These are phyloP conservation scores for Rhypophila decipiens DNA, from an alignment of 495 filamentous ascomycete species.

Conservation along the genomic window DNA sequence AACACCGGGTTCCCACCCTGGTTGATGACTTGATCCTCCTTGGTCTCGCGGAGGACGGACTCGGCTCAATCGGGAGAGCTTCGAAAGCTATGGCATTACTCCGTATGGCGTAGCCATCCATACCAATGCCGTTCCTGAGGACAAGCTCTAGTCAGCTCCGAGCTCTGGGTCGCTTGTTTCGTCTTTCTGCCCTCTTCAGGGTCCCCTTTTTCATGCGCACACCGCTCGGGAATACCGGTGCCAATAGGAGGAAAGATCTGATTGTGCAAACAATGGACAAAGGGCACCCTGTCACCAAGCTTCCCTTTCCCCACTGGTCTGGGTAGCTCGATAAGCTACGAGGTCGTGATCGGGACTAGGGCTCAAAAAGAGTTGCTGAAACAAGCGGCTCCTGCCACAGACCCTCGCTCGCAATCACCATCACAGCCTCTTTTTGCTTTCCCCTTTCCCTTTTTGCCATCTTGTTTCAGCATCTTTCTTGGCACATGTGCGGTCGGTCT, in stretches of 20 bases:
- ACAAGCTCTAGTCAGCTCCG: too few relatives aligned
- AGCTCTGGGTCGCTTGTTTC: constrained; percentile 2
- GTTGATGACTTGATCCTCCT: not conserved
- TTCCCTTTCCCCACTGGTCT: too few relatives aligned
- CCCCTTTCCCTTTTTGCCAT: not conserved
- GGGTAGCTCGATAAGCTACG: too few relatives aligned
- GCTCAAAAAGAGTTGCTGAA: too few relatives aligned
- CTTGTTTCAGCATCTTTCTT: constrained; percentile 3
- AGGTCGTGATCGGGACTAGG: too few relatives aligned
- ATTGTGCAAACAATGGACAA: not conserved
- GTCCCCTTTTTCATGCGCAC: not conserved
- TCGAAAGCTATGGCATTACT: too few relatives aligned
- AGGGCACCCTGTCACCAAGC: not conserved
- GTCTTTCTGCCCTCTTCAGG: not conserved
- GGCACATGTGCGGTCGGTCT: not conserved
- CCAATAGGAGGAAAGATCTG: not conserved
- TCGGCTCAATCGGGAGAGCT: not conserved
- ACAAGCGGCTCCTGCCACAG: too few relatives aligned
- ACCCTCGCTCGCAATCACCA: too few relatives aligned
- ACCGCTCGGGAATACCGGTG: constrained; percentile 3
- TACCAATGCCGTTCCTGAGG: constrained; percentile 2
- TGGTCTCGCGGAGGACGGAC: not conserved
- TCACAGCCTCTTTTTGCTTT: too few relatives aligned
- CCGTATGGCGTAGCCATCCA: not conserved
- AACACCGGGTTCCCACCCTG: not conserved